Evolutionary conservation across 2,329 filamentous ascomycete genomes (phyloP).

Genomic region (Calonectria pseudoreteaudii): DNA sequence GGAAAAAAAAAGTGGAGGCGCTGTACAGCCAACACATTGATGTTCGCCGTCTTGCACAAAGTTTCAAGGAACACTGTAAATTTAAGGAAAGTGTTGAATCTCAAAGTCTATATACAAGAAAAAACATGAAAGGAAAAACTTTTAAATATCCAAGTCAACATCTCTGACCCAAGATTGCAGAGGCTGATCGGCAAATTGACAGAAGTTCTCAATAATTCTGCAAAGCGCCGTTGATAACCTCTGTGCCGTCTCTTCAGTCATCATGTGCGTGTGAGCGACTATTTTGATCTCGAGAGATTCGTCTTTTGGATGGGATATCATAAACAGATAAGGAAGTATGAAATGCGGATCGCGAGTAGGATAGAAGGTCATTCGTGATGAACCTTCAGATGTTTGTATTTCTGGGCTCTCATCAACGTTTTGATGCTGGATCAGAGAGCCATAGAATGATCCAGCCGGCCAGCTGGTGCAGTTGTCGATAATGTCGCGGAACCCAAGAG

Average conservation of each 20-base stretch:
- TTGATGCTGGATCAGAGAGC: constrained; percentile 32
- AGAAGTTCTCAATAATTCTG: not conserved
- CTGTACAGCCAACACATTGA: not conserved
- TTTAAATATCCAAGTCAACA: not conserved
- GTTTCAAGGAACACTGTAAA: not conserved
- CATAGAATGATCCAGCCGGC: constrained; percentile 13
- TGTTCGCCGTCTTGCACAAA: not conserved
- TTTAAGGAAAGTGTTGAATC: not conserved
- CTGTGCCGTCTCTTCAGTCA: not conserved
- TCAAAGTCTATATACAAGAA: not conserved
- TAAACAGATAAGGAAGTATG: not conserved
- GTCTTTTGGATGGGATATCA: not conserved
- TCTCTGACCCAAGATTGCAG: not conserved
- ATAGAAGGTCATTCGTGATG: not conserved
- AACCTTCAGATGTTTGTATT: not conserved
- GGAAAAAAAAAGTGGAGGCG: not conserved
- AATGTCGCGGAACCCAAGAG: constrained; percentile 31
- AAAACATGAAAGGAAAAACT: not conserved
- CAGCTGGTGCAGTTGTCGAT: constrained; percentile 30
- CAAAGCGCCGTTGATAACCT: not conserved
- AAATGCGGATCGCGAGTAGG: not conserved
- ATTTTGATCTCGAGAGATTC: not conserved
- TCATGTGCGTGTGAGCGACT: not conserved
- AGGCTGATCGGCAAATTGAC: not conserved
- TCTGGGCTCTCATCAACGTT: constrained; percentile 36